Percentiles rank a stretch among this genome's conserved stretches.
Evolutionary conservation across 352 stramenopile species (phyloP).

Genomic region (Phytophthora meadii): DNA sequence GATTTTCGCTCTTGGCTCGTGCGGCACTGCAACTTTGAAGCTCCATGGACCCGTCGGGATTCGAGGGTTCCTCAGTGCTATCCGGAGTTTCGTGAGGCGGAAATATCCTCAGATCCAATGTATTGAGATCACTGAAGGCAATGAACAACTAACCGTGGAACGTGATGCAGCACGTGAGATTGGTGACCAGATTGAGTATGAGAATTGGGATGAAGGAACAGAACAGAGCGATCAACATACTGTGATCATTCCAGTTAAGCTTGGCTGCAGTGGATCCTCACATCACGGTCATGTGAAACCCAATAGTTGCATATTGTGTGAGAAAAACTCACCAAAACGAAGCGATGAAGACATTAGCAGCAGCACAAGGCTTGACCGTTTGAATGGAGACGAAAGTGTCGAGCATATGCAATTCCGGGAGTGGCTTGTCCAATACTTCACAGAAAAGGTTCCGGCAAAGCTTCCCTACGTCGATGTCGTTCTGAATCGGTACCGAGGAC

Average conservation of each 20-base stretch:
- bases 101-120: slow-evolving; percentile 73
- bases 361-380: neutral
- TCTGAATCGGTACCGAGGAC: slow-evolving; percentile 61
- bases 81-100: slow-evolving; percentile 71
- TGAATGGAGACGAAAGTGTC: slow-evolving; percentile 28
- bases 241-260: slow-evolving; percentile 37
- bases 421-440: slow-evolving; percentile 65
- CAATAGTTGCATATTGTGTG: slow-evolving; percentile 23
- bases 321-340: slow-evolving; percentile 13
- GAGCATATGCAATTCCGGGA: slow-evolving; percentile 40
- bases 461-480: slow-evolving; percentile 66
- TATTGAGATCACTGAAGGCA: slow-evolving; percentile 33
- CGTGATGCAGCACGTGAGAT: neutral
- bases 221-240: slow-evolving; percentile 43
- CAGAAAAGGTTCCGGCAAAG: slow-evolving; percentile 50
- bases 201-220: slow-evolving; percentile 27
- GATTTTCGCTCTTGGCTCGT: slow-evolving; percentile 67
- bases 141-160: neutral
- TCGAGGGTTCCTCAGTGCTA: slow-evolving; percentile 47
- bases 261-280: slow-evolving; percentile 1
- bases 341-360: neutral
- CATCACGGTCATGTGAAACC: neutral
- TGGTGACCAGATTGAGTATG: slow-evolving; percentile 15
- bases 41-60: slow-evolving; percentile 58
- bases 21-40: slow-evolving; percentile 51